Evolutionary conservation across 2,329 filamentous ascomycete species (phyloP).

Genomic region (Dothistroma septosporum): DNA sequence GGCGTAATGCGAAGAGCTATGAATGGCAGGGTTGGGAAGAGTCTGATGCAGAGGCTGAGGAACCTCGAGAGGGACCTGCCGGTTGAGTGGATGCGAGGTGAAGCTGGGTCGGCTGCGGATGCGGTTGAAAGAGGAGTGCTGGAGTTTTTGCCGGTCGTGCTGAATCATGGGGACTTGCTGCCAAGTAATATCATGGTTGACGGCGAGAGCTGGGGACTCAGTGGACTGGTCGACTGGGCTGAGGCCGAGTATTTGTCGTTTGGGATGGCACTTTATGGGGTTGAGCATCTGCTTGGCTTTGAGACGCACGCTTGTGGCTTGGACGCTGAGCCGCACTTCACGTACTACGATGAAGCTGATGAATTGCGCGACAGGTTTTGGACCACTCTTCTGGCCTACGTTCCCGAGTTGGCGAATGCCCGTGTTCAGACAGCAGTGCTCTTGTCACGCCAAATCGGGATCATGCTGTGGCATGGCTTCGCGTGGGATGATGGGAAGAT

Average conservation of each 20-base stretch:
- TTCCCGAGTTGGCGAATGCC: constrained; percentile 36
- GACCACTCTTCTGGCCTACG: constrained; percentile 37
- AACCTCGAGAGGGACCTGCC: constrained; percentile 9
- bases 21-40: constrained; percentile 10
- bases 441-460: constrained; percentile 50
- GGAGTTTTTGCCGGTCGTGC: constrained; percentile 47
- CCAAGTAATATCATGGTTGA: constrained; percentile 56
- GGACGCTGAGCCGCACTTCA: constrained; percentile 21
- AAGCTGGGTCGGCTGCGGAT: background rate
- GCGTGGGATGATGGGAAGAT: constrained; percentile 55
- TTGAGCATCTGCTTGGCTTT: constrained; percentile 57
- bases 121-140: constrained; percentile 16
- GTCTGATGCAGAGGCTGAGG: constrained; percentile 7
- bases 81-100: background rate
- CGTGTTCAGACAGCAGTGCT: constrained; percentile 36
- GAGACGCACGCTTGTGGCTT: constrained; percentile 19
- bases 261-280: constrained; percentile 56
- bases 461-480: constrained; percentile 58
- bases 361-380: constrained; percentile 51
- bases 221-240: constrained; percentile 61
- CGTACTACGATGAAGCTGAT: constrained; percentile 45
- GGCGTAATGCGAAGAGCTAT: background rate
- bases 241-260: constrained; percentile 60
- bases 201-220: constrained; percentile 42
- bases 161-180: constrained; percentile 60